Conservation (phyloP, 2,329 filamentous ascomycete genomes). For the Fusarium phyllophilum region DNA sequence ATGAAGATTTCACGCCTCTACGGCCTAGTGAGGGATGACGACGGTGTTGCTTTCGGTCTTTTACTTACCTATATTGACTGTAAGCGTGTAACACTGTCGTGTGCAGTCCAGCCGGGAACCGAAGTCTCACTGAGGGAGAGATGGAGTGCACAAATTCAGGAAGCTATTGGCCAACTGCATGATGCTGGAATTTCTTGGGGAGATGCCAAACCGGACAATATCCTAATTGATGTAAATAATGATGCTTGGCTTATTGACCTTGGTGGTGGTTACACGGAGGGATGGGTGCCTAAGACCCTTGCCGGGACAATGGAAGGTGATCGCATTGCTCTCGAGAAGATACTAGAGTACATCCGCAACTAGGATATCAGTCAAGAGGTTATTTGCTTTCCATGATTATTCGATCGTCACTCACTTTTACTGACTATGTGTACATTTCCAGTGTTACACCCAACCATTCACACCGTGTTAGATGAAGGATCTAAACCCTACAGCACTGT, state of each 20-base stretch:
- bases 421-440: not conserved
- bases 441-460: not conserved
- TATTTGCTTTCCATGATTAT: not conserved
- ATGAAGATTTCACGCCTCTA: not conserved
- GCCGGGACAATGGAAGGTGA: not conserved
- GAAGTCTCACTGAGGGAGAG: not conserved
- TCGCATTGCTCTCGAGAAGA: not conserved
- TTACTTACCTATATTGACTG: not conserved
- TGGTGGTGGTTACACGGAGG: not conserved
- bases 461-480: not conserved
- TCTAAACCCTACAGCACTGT: not conserved
- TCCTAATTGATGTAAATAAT: not conserved
- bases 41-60: not conserved
- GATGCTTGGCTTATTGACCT: conserved; percentile 10
- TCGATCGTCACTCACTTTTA: rapidly evolving
- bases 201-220: not conserved
- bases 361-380: rapidly evolving
- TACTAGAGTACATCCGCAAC: not conserved
- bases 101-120: not conserved
- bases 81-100: not conserved
- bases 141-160: not conserved
- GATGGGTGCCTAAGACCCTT: not conserved
- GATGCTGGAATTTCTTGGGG: not conserved
- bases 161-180: not conserved
- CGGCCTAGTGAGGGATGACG: not conserved